These are phyloP conservation scores for Ceratocystis smalleyi DNA, from an alignment of 2,329 filamentous ascomycete genomes.

Conservation along the genomic window DNA sequence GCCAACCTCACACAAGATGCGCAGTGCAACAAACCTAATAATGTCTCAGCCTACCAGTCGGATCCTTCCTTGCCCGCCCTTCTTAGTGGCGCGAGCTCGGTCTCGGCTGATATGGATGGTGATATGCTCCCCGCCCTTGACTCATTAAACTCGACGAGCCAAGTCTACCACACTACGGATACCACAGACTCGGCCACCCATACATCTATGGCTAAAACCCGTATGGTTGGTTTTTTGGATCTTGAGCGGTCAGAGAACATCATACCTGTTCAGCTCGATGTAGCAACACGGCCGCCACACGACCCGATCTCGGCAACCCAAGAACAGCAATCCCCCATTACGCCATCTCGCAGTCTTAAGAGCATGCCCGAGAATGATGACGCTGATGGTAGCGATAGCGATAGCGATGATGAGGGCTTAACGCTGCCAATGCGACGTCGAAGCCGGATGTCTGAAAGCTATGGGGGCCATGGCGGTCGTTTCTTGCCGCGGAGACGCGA, in stretches of 20 bases:
- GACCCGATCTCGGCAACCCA: background rate
- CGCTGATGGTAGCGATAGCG: conserved; percentile 17
- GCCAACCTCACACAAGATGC: conserved; percentile 22
- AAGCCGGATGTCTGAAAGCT: conserved; percentile 10
- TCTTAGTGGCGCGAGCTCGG: conserved; percentile 47
- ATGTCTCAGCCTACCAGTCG: conserved; percentile 41
- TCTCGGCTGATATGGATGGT: conserved; percentile 46
- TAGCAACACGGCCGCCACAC: conserved; percentile 16
- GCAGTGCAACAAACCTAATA: conserved; percentile 25
- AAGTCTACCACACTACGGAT: conserved; percentile 37
- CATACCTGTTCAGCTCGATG: conserved; percentile 21
- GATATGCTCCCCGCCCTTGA: conserved; percentile 41
- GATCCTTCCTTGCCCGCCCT: conserved; percentile 49
- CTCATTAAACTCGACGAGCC: conserved; percentile 27
- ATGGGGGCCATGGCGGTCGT: background rate
- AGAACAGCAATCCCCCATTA: background rate
- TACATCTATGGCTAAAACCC: conserved; percentile 35
- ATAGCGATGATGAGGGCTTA: conserved; percentile 18
- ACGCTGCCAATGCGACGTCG: conserved; percentile 17
- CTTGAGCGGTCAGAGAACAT: conserved; percentile 21
- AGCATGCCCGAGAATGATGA: conserved; percentile 13
- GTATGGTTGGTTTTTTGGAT: conserved; percentile 28
- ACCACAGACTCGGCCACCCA: conserved; percentile 41
- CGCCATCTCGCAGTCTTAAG: background rate
- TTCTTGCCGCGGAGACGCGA: conserved; percentile 15